A percentile compares a stretch with the other conserved stretches of the same genome.
These are phyloP conservation scores for Boletus sensibilis DNA, from an alignment of 768 basidiomycete genomes.

Conservation along the genomic window DNA sequence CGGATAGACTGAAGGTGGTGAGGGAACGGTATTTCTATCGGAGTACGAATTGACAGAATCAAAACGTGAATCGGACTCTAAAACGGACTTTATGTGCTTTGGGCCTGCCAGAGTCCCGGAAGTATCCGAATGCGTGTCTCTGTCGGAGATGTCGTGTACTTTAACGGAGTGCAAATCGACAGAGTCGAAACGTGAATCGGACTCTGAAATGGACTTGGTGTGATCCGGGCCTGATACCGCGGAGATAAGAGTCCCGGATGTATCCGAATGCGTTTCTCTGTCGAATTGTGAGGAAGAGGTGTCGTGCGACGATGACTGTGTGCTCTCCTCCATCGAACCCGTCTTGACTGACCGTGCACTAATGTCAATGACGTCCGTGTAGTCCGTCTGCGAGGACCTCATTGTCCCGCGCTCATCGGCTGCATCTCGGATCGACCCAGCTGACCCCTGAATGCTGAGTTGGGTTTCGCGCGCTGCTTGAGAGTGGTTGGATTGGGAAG, in stretches of 20 bases:
- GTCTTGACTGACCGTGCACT: constrained; percentile 3
- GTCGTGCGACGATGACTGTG: neutral
- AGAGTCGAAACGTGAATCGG: constrained; percentile 2
- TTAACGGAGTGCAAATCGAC: constrained; percentile 13
- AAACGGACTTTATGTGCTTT: constrained; percentile 4
- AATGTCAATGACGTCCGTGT: constrained; percentile 26
- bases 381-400: neutral
- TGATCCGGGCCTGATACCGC: neutral
- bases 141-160: neutral
- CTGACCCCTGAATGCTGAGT: neutral
- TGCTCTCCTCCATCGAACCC: neutral
- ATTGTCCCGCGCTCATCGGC: neutral
- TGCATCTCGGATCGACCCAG: neutral
- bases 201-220: constrained; percentile 11
- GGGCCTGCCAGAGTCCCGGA: constrained; percentile 18
- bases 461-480: neutral
- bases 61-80: constrained; percentile 10
- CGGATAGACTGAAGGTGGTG: neutral
- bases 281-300: neutral
- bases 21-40: constrained; percentile 1
- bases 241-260: constrained; percentile 22
- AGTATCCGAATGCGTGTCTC: constrained; percentile 12
- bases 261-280: constrained; percentile 12
- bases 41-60: constrained; percentile 6
- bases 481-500: neutral